Percentiles rank a stretch among this genome's conserved stretches.
phyloP scores from a whole-genome alignment of 2,329 filamentous ascomycete genomes.

The Colletotrichum plurivorum region DNA sequence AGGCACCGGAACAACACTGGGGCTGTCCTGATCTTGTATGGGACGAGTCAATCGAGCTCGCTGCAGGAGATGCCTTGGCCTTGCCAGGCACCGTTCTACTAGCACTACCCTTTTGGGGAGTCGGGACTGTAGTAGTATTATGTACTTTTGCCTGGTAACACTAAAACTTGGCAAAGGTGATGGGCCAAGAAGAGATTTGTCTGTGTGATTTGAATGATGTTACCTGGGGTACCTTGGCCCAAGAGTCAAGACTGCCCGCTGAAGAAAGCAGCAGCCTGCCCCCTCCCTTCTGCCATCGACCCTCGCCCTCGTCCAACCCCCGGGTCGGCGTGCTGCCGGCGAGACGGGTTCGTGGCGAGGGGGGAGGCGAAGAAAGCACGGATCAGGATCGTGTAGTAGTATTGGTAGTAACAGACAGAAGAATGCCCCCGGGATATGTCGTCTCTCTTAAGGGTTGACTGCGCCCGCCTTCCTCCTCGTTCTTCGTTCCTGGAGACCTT shows the following conservation, averaged over 20 bases:
- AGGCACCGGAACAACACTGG: background rate
- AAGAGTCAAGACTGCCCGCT: too few species aligned
- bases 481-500: background rate
- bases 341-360: slow-evolving; percentile 27
- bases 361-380: background rate
- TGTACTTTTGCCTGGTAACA: too few species aligned
- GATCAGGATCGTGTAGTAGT: background rate
- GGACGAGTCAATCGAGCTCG: slow-evolving; percentile 32
- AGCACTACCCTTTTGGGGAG: too few species aligned
- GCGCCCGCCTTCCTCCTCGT: slow-evolving; percentile 21
- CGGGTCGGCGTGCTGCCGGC: slow-evolving; percentile 32
- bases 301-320: background rate
- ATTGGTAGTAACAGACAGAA: background rate
- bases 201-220: too few species aligned
- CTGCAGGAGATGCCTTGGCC: background rate
- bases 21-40: background rate
- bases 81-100: too few species aligned
- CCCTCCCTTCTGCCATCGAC: too few species aligned
- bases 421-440: slow-evolving; percentile 21
- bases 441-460: slow-evolving; percentile 31
- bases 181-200: too few species aligned
- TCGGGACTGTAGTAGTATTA: too few species aligned
- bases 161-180: too few species aligned
- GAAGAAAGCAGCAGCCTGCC: too few species aligned
- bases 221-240: too few species aligned